Evolutionary conservation across 768 basidiomycete species (phyloP).

Genomic region (Rhodocollybia butyracea): DNA sequence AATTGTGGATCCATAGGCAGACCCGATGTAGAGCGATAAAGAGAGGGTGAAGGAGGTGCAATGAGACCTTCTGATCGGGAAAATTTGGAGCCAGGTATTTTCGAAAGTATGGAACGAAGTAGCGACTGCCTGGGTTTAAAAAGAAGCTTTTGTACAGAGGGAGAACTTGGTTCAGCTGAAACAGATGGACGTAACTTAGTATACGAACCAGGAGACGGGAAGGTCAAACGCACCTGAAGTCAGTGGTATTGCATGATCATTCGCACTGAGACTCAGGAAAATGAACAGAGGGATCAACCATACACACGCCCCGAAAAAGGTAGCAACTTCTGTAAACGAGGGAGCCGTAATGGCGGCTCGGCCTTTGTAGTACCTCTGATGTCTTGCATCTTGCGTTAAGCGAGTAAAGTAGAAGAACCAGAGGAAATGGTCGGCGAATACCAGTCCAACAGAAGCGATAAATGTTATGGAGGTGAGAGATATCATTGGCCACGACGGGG

Average conservation of each 20-base stretch:
- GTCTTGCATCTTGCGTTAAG: slow-evolving; percentile 60
- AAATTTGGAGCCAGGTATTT: slow-evolving; percentile 39
- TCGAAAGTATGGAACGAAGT: slow-evolving; percentile 60
- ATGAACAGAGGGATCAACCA: slow-evolving; percentile 91
- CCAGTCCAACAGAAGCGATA: slow-evolving; percentile 79
- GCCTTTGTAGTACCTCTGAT: slow-evolving; percentile 44
- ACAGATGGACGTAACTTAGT: background rate
- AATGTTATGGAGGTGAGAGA: slow-evolving; percentile 84
- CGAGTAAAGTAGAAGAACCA: slow-evolving; percentile 96
- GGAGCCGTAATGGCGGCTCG: slow-evolving; percentile 29
- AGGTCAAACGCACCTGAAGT: slow-evolving; percentile 43
- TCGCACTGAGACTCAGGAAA: slow-evolving; percentile 94
- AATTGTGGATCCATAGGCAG: background rate
- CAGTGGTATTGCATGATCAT: slow-evolving; percentile 90
- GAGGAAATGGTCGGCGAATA: slow-evolving; percentile 87
- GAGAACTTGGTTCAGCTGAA: slow-evolving; percentile 39
- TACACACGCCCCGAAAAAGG: slow-evolving; percentile 83
- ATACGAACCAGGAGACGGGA: background rate
- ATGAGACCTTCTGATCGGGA: slow-evolving; percentile 64
- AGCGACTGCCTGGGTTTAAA: slow-evolving; percentile 50
- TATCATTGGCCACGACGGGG: slow-evolving; percentile 86
- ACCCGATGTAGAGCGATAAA: slow-evolving; percentile 23
- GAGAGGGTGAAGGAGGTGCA: slow-evolving; percentile 57
- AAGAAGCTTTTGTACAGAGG: slow-evolving; percentile 25
- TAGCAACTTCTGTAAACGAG: slow-evolving; percentile 72